Evolutionary conservation across 148 eudicot species (phyloP), one percentile per base, ranked within the genome.

Genomic region (Chenopodium formosanum): DNA sequence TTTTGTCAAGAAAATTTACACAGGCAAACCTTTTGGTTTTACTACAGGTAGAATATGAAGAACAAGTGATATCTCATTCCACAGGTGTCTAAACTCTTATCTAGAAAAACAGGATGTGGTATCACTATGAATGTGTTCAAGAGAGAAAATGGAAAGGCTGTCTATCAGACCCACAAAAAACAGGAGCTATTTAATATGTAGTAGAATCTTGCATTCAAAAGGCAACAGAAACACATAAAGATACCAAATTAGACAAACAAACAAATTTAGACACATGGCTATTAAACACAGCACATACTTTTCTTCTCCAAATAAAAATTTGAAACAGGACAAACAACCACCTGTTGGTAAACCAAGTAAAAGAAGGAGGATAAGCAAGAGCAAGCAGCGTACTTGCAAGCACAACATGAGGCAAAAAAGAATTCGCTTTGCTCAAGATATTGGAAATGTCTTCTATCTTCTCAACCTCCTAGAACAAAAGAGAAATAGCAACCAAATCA

Each of bases 271-370:
- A 62, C 20, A 62, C 46, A 60, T 37, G 47, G 19, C 13, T n/a
- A 56, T 7, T 6, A 58, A 53, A 74, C 76, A 76, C 60, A 56
- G 70, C 34, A 79, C 25, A 75, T 32, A 77, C 27, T 23, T 19
- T 25, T 79, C 73, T 52, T 79, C 63, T 62, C 37, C 19, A 80
- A 71, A 2, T 11, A 34, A 63, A 27, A 63, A 27, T 53, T 31
- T 66, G 70, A 62, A 31, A 48, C 44, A 60, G 68, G 65, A 70
- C 64, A 31, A n/a, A 9, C 60, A 81, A 50, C 40, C 56, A 95
- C 99, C 97, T 95, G 97, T 80, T 95, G 69, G 98, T 93, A 82
- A 95, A 95, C 98, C 98, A 95, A 73, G 94, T 90, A 87, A 95
- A 95, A 74, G 99, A 93, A 86, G 99, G 92, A 9, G 97, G 99